Base-by-base conservation (phyloP, 2,329 filamentous ascomycete genomes). In the Nemania sp. region DNA sequence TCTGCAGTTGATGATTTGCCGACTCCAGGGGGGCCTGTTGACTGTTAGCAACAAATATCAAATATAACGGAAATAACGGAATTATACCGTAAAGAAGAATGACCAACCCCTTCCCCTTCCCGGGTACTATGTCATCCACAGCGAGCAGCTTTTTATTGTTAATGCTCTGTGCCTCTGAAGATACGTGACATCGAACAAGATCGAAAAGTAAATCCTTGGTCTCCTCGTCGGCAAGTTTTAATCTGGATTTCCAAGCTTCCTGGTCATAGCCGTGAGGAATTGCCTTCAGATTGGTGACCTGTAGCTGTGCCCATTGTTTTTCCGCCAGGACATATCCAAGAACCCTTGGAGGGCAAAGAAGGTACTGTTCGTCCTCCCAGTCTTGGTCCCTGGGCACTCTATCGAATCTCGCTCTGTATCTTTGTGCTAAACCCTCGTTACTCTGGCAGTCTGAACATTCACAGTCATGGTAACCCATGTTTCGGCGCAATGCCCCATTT, bases 321-420 rank as follows among this genome's bases (percentile, higher is more conserved):
- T 48, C 34, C 2, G 24, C 45, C 22, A 48, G 45, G 24, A 48
- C 19, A 19, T 48, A 48, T 15, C 45, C 34, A n/a, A 48, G 45
- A 39, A 48, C 45, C 19, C 45, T 48, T 23, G 45, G 45, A 3
- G 45, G 34, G 19, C 45, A 48, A 2, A 48, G 15, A 12, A 48
- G 45, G 23, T 48, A 48, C 19, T 48, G 45, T 8, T 48, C 45
- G 5, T 48, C 45, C 12, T 48, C 45, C 45, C 45, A 48, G 1
- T 45, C 14, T 2, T 45, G 2, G 19, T 34, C 24, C 4, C 17
- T 33, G 1, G 28, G 17, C 28, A 23, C 5, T 15, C 19, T 45
- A 34, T 45, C 42, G 12, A 45, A 45, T 12, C 42, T 26, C 15
- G 19, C 34, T 15, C 42, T 45, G 26, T 48, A 48, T 48, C 34